Evolutionary conservation across 2,329 filamentous ascomycete genomes (phyloP).

Genomic region (Colletotrichum filicis): DNA sequence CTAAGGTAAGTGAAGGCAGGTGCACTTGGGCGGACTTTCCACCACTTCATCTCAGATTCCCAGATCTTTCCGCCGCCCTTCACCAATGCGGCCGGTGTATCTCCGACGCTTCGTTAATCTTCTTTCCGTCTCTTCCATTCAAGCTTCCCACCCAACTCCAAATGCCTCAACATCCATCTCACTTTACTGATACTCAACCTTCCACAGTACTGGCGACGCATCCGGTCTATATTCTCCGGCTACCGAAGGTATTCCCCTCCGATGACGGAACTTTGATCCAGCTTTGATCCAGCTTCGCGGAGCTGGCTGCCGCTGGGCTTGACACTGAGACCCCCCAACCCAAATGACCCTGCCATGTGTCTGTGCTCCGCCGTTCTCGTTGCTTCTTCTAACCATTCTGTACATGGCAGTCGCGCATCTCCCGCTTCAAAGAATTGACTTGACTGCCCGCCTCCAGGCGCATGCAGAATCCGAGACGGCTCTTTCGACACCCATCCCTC

Average conservation of each 20-base stretch:
- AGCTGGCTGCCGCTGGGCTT: not conserved
- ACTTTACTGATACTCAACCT: not conserved
- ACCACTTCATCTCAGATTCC: not conserved
- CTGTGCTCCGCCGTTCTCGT: conserved; percentile 9
- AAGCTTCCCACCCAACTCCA: not conserved
- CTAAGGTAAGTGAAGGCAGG: not conserved
- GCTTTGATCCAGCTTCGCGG: conserved; percentile 1
- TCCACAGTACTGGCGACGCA: not conserved
- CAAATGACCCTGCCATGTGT: conserved; percentile 3
- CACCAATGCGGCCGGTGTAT: not conserved
- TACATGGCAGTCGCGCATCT: conserved; percentile 16
- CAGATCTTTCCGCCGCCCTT: not conserved
- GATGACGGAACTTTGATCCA: not conserved
- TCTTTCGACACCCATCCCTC: not conserved
- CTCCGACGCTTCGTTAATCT: not conserved
- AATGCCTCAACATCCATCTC: not conserved
- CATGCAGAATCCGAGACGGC: not conserved
- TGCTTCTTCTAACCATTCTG: conserved; percentile 19
- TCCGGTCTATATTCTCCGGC: not conserved
- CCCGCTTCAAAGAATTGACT: not conserved
- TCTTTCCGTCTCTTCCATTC: not conserved
- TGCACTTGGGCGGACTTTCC: no score
- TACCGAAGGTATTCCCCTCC: not conserved
- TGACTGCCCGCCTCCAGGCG: not conserved
- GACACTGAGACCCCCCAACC: conserved; percentile 19